Evolutionary conservation across 2,329 filamentous ascomycete genomes (phyloP), one percentile per base, ranked within the genome.

Genomic region (Neocatenulostroma microsporum): DNA sequence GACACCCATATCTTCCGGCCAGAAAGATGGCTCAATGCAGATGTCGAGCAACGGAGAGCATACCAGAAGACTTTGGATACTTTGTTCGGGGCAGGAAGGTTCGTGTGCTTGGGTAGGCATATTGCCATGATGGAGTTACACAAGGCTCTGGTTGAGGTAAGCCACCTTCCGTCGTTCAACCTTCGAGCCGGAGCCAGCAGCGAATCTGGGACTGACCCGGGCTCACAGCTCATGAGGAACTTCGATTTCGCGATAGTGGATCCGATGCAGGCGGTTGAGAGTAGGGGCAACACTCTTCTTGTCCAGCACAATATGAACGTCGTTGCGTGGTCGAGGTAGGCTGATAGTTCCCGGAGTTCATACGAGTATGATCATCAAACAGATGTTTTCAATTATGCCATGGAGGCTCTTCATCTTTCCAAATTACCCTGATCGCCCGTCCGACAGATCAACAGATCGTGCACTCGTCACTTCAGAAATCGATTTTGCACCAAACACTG

Each of bases 91-190:
- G 55, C 61, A n/a, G 68, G 69, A 0, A 61, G 60, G 21, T 66
- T 58, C 40, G 51, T 58, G 46, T 72, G 69, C 42, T 48, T 72
- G n/a, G 70, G 69, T 4, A 66, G 62, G 47, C 53, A 61, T 1
- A 66, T 73, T 37, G 68, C 68, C 1, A 47, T 66, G 35, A 67
- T 71, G 57, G 68, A 71, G 49, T 45, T 72, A 30, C 62, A 68
- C 42, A 73, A 73, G 42, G 55, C 62, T 3, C 49, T 70, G 30
- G 62, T 68, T 12, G 66, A 70, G 63, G 68, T 71, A 54, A 36
- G 58, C 12, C 4, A 7, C 9, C n/a, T n/a, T n/a, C n/a, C n/a
- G n/a, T n/a, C n/a, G n/a, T n/a, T n/a, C n/a, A n/a, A n/a, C n/a
- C n/a, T n/a, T n/a, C n/a, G n/a, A n/a, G n/a, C n/a, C n/a, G n/a